These are phyloP conservation scores for Gnomoniopsis sp. DNA, from an alignment of 2,329 filamentous ascomycete genomes.

Conservation along the genomic window DNA sequence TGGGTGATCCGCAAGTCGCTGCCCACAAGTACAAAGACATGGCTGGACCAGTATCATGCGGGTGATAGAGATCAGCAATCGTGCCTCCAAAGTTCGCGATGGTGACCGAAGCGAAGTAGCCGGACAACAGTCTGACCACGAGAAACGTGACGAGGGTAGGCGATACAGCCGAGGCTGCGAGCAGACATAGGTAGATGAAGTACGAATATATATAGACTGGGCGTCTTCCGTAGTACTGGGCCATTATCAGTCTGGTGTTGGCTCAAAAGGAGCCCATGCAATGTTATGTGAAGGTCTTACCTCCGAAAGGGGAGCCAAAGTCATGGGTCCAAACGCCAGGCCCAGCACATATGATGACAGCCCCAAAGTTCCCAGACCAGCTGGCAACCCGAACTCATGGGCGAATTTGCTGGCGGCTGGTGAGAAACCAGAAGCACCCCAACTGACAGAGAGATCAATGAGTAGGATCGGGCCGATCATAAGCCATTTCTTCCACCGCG, in stretches of 20 bases:
- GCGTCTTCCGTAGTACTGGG: constrained; percentile 38
- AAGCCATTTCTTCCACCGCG: constrained; percentile 31
- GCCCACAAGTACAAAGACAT: constrained; percentile 38
- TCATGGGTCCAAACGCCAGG: constrained; percentile 35
- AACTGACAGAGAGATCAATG: constrained; percentile 33
- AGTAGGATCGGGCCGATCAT: constrained; percentile 28
- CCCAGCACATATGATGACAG: constrained; percentile 44
- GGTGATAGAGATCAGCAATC: constrained; percentile 41
- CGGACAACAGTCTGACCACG: constrained; percentile 39
- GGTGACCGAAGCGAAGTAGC: constrained; percentile 38
- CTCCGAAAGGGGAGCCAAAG: constrained; percentile 28
- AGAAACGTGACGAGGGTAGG: constrained; percentile 38
- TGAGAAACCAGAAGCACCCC: constrained; percentile 45
- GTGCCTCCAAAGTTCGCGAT: constrained; percentile 39
- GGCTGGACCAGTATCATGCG: constrained; percentile 37
- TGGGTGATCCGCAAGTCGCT: constrained; percentile 41
- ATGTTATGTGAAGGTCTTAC: neutral
- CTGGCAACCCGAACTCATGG: constrained; percentile 35
- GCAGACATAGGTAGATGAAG: constrained; percentile 37
- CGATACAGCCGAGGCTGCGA: constrained; percentile 40
- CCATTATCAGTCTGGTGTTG: constrained; percentile 3
- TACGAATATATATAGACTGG: constrained; percentile 41
- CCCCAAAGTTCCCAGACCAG: constrained; percentile 39
- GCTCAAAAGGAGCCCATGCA: neutral
- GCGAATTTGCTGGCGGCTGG: constrained; percentile 38